These are phyloP conservation scores for Lolium rigidum DNA, from an alignment of 176 grass and related monocot genomes.

Conservation along the genomic window DNA sequence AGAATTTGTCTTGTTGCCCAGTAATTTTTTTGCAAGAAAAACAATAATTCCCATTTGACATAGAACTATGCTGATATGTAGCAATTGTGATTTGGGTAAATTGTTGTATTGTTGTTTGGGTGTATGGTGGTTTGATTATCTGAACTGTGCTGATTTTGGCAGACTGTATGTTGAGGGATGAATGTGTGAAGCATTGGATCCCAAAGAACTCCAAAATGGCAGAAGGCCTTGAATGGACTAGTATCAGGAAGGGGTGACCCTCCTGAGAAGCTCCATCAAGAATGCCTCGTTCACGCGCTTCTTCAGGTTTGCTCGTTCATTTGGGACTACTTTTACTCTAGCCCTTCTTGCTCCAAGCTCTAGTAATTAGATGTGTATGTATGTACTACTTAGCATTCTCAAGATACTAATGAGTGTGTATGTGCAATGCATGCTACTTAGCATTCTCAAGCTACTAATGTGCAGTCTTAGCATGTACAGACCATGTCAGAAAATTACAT, in stretches of 20 bases:
- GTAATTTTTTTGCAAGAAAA: constrained; percentile 14
- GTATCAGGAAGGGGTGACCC: constrained; percentile 34
- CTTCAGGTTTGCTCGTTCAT: constrained; percentile 44
- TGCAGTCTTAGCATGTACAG: neutral
- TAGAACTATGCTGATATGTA: neutral
- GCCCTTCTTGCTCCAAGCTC: constrained; percentile 11
- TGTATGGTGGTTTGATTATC: constrained; percentile 5
- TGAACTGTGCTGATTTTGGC: constrained; percentile 16
- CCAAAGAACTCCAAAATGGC: constrained; percentile 32
- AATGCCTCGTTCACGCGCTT: constrained; percentile 13
- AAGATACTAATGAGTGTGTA: neutral
- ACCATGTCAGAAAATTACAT: neutral
- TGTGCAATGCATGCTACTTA: neutral
- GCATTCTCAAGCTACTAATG: neutral
- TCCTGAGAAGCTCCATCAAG: constrained; percentile 36
- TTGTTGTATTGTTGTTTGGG: neutral
- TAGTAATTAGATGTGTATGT: neutral
- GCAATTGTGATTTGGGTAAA: neutral
- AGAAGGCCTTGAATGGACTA: constrained; percentile 28
- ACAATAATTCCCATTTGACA: neutral
- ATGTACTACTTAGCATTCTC: constrained; percentile 1
- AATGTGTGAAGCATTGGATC: constrained; percentile 34
- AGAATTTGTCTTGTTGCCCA: neutral
- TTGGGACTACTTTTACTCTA: constrained; percentile 1
- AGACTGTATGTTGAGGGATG: constrained; percentile 2